Percentiles rank a stretch among this genome's conserved stretches.
Conservation (phyloP, 1,139 yeast genomes). For the Taiozyma sp. region DNA sequence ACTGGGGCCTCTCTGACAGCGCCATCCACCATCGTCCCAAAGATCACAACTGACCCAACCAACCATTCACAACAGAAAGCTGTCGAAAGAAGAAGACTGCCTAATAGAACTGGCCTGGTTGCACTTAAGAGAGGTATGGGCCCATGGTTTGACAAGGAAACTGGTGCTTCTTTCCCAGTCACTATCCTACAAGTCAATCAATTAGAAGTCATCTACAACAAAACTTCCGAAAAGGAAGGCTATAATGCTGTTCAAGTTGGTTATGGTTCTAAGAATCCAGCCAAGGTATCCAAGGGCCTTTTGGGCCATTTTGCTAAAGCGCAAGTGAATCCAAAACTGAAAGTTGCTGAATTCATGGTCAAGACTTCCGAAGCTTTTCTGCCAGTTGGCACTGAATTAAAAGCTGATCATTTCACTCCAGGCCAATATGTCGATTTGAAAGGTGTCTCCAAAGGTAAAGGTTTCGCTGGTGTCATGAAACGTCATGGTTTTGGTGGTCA, state of each 20-base stretch:
- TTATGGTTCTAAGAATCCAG: conserved; percentile 61
- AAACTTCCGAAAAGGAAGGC: conserved; percentile 66
- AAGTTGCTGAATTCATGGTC: conserved; percentile 73
- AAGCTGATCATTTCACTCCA: conserved; percentile 75
- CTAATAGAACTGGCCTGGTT: conserved; percentile 75
- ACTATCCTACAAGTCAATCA: conserved; percentile 86
- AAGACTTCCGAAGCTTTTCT: conserved; percentile 59
- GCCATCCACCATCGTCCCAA: conserved; percentile 26
- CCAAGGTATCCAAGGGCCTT: conserved; percentile 57
- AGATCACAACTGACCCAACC: conserved; percentile 14
- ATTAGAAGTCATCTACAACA: conserved; percentile 76
- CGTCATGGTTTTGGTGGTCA: conserved; percentile 90
- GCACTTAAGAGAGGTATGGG: conserved; percentile 90
- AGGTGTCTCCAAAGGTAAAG: conserved; percentile 87
- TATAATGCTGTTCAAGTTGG: conserved; percentile 87
- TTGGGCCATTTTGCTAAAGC: conserved; percentile 81
- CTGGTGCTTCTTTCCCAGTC: conserved; percentile 68
- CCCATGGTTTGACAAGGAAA: conserved; percentile 62
- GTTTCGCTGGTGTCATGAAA: conserved; percentile 98
- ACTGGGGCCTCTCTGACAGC: conserved; percentile 43
- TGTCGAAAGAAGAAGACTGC: conserved; percentile 59
- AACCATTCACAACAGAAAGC: conserved; percentile 54
- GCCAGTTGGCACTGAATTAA: conserved; percentile 72
- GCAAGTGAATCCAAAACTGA: conserved; percentile 76
- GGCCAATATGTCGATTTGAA: conserved; percentile 84